Evolutionary conservation across 2,329 filamentous ascomycete species (phyloP).

Genomic region (Arthrobotrys pseudoclavata): DNA sequence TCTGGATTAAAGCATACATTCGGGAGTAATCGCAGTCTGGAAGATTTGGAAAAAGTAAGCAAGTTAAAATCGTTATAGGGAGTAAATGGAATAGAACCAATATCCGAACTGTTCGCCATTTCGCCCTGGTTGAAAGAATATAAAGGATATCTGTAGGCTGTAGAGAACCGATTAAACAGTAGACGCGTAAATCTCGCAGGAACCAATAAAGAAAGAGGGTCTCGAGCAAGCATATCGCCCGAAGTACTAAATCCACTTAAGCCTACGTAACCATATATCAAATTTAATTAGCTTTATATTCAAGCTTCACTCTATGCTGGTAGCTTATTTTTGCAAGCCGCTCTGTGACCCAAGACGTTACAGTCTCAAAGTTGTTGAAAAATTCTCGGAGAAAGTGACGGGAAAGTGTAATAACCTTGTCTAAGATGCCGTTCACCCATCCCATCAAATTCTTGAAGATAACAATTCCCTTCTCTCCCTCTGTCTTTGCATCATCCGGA

Average conservation of each 20-base stretch:
- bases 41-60: neutral
- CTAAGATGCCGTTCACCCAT: neutral
- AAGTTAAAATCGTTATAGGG: neutral
- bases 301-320: neutral
- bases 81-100: neutral
- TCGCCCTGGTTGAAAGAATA: slow-evolving; percentile 3
- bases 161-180: neutral
- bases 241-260: neutral
- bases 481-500: slow-evolving; percentile 3
- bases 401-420: slow-evolving; percentile 2
- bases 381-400: neutral
- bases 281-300: neutral
- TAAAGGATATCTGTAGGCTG: neutral
- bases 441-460: slow-evolving; percentile 16
- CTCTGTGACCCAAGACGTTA: slow-evolving; percentile 5
- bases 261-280: neutral
- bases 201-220: neutral
- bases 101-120: slow-evolving; percentile 1
- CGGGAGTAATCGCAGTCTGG: slow-evolving; percentile 3
- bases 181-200: neutral
- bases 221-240: neutral
- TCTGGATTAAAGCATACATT: slow-evolving; percentile 14
- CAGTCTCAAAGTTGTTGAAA: slow-evolving; percentile 1
- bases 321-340: slow-evolving; percentile 8
- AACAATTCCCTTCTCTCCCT: neutral